Evolutionary conservation across 768 basidiomycete genomes (phyloP), one percentile per base, ranked within the genome.

Genomic region (Termitomyces titanicus): DNA sequence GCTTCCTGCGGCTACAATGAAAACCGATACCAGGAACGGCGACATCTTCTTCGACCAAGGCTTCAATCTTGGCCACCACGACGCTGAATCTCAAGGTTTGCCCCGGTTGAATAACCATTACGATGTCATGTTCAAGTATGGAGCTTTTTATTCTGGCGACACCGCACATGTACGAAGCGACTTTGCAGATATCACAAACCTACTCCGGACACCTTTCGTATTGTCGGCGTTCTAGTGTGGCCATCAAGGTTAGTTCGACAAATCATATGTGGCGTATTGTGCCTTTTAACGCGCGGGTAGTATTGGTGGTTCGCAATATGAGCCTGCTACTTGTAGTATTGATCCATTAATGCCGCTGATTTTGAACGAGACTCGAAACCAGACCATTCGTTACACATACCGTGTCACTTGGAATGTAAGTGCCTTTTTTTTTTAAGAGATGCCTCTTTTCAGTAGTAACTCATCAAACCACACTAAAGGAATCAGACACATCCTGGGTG

Each of bases 191-290:
- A 96, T 65, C 96, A 98, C 64, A 72, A 74, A 38, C 85, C 88
- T 13, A 80, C 81, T 37, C 75, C 82, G 9, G 80, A 78, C 20
- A 77, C 86, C n/a, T 87, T 84, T 66, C 85, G 96, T 35, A 85
- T 98, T 3, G 96, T 98, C 24, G 96, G 93, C 2, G 92, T 96
- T 12, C 77, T 96, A 27, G 92, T 98, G n/a, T 96, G 79, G 79
- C 78, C 79, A 24, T 71, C 70, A 45, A 80, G 79, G 79, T 79
- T 43, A 9, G 53, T 35, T 38, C 3, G 13, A 25, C 11, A 53
- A 15, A 44, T 29, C 4, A 27, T 25, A 24, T 55, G 5, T 31
- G 37, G 1, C 2, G 9, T 27, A 18, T 12, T 17, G 38, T 46
- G 15, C 5, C 35, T 34, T 38, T 31, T 40, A 27, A 27, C 27